Conservation (phyloP, 1,139 yeast genomes). For the Candida dubliniensis region DNA sequence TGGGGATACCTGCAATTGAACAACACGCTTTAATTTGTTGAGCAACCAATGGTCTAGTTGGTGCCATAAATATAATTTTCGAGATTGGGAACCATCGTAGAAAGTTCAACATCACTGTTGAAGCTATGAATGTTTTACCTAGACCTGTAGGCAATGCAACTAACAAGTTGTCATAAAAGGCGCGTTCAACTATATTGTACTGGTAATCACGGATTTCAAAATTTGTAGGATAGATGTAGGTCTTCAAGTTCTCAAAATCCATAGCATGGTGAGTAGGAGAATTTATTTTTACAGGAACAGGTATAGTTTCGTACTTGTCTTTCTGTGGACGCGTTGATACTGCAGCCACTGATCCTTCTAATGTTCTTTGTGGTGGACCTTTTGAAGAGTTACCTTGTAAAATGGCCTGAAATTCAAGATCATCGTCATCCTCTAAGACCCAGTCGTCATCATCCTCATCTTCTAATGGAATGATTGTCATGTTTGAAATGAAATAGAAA, state of each 20-base stretch:
- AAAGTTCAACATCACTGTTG: constrained; percentile 89
- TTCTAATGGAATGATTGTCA: constrained; percentile 9
- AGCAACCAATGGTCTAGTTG: constrained; percentile 95
- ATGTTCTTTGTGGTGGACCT: constrained; percentile 8
- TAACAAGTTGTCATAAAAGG: constrained; percentile 71
- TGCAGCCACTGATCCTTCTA: constrained; percentile 3
- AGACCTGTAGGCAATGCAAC: constrained; percentile 97
- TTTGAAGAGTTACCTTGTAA: constrained; percentile 3
- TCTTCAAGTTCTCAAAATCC: constrained; percentile 38
- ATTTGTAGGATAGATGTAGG: constrained; percentile 83
- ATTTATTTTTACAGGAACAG: constrained; percentile 8
- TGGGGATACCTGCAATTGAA: constrained; percentile 81
- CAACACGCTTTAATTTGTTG: constrained; percentile 95
- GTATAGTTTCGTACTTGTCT: constrained; percentile 10
- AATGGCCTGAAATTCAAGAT: constrained; percentile 15
- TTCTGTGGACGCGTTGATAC: neutral
- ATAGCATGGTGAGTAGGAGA: constrained; percentile 52
- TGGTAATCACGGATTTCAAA: constrained; percentile 86
- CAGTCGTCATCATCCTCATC: constrained; percentile 13
- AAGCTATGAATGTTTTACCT: constrained; percentile 96
- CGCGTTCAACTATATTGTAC: constrained; percentile 68
- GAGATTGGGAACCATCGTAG: constrained; percentile 78
- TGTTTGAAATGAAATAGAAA: neutral
- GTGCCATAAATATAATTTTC: constrained; percentile 92
- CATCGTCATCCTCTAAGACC: constrained; percentile 17